Evolutionary conservation across 345 rosid species (phyloP).

Genomic region (Toxicodendron radicans): DNA sequence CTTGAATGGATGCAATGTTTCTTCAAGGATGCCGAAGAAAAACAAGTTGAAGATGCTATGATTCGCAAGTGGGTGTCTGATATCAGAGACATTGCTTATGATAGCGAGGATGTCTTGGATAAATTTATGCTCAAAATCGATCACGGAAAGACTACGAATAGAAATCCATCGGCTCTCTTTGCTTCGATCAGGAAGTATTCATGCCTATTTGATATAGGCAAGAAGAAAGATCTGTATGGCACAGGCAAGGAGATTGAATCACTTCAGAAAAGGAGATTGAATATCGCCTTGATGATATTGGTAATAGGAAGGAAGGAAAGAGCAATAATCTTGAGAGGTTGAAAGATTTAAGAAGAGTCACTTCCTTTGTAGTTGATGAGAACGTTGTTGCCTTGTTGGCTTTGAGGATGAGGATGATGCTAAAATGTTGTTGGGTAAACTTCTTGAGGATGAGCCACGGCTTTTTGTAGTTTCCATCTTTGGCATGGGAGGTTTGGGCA

Average conservation of each 20-base stretch:
- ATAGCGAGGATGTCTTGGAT: slow-evolving; percentile 1
- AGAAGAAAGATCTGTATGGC: background rate
- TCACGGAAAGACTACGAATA: background rate
- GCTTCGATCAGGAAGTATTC: background rate
- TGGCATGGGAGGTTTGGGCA: slow-evolving; percentile 36
- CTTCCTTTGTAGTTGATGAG: slow-evolving; percentile 5
- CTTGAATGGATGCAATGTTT: slow-evolving; percentile 6
- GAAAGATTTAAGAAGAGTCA: background rate
- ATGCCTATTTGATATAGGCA: background rate
- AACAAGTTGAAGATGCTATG: background rate
- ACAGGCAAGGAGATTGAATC: slow-evolving; percentile 8
- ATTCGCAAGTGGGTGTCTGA: slow-evolving; percentile 6
- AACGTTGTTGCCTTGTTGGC: slow-evolving; percentile 23
- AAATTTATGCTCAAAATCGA: background rate
- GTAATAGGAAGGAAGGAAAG: background rate
- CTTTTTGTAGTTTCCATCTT: slow-evolving; percentile 19
- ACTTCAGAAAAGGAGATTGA: background rate
- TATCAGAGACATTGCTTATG: slow-evolving; percentile 8
- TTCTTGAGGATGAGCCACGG: background rate
- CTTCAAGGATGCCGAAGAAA: slow-evolving; percentile 3
- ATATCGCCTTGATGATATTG: background rate
- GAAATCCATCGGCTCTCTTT: background rate
- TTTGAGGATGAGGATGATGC: slow-evolving; percentile 12
- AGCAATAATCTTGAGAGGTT: background rate
- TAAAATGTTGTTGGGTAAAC: slow-evolving; percentile 8